Percentiles rank a stretch among this genome's conserved stretches.
These are phyloP conservation scores for Boechera divaricarpa DNA, from an alignment of 345 rosid genomes.

Conservation along the genomic window DNA sequence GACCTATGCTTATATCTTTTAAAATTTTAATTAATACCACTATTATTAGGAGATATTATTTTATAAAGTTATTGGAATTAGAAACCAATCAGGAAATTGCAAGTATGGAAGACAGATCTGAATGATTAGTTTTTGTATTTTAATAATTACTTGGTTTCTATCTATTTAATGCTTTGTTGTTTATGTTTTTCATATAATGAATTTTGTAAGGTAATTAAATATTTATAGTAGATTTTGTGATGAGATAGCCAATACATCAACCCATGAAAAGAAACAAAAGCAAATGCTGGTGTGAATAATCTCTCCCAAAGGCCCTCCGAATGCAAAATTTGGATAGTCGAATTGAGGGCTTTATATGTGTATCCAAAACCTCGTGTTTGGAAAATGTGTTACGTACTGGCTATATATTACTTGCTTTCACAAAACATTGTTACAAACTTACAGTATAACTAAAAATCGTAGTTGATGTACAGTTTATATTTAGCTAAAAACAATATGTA, in stretches of 20 bases:
- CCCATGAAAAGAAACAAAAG: background rate
- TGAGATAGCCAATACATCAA: background rate
- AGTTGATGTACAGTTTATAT: background rate
- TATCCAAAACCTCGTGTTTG: background rate
- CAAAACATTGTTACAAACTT: background rate
- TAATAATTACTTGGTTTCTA: background rate
- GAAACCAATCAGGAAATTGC: conserved; percentile 31
- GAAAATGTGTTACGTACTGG: background rate
- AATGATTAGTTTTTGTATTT: background rate
- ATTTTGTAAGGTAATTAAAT: background rate
- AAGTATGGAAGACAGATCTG: conserved; percentile 28
- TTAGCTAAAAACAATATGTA: background rate
- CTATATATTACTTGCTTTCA: background rate
- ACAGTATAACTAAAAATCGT: background rate
- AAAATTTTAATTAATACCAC: conserved; percentile 8
- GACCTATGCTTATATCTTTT: conserved; percentile 2
- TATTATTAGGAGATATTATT: conserved; percentile 18
- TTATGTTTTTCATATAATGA: background rate
- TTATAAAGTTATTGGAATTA: background rate
- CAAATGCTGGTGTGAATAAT: background rate
- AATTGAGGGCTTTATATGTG: background rate
- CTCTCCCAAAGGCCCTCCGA: background rate
- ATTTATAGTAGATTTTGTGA: background rate
- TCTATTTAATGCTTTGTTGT: background rate
- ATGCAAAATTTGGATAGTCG: background rate